Evolutionary conservation across 768 basidiomycete species (phyloP).

Genomic region (Cubamyces sp.): DNA sequence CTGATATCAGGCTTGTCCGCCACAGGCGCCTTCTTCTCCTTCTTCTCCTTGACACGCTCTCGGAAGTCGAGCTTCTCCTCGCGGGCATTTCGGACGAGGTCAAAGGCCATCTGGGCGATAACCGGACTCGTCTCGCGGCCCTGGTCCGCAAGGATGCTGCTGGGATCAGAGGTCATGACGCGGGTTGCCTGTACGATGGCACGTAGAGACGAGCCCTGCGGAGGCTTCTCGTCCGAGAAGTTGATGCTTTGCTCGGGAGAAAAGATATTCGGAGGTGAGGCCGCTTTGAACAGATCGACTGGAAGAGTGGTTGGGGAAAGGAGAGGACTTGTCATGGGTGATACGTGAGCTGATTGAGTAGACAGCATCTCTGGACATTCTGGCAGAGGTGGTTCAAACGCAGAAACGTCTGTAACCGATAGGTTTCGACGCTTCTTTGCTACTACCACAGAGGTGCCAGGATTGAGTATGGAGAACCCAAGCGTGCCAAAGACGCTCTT

Average conservation of each 20-base stretch:
- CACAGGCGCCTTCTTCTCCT: conserved; percentile 26
- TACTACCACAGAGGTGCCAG: conserved; percentile 35
- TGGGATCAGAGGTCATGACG: conserved; percentile 82
- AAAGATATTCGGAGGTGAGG: not conserved
- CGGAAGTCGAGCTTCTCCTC: conserved; percentile 58
- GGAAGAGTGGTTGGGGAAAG: conserved; percentile 14
- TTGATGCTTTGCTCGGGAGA: conserved; percentile 25
- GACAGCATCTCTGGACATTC: conserved; percentile 1
- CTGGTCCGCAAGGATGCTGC: conserved; percentile 73
- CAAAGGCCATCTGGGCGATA: conserved; percentile 66
- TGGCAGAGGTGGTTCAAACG: conserved; percentile 2
- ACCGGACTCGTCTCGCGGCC: conserved; percentile 64
- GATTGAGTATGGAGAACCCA: conserved; percentile 69
- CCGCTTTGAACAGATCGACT: conserved; percentile 3
- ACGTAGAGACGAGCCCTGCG: conserved; percentile 68
- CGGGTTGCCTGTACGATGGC: conserved; percentile 84
- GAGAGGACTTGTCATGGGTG: conserved; percentile 19
- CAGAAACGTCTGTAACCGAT: conserved; percentile 28
- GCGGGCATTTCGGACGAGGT: conserved; percentile 68
- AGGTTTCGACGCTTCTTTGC: conserved; percentile 29
- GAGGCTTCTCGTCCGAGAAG: conserved; percentile 33
- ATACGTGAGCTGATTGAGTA: conserved; percentile 14
- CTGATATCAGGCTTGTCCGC: conserved; percentile 20
- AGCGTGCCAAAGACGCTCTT: conserved; percentile 75
- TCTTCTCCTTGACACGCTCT: conserved; percentile 54